Evolutionary conservation across 805 yeast species (phyloP), one percentile per base, ranked within the genome.

Genomic region (Sugiyamaella mastotermitis): DNA sequence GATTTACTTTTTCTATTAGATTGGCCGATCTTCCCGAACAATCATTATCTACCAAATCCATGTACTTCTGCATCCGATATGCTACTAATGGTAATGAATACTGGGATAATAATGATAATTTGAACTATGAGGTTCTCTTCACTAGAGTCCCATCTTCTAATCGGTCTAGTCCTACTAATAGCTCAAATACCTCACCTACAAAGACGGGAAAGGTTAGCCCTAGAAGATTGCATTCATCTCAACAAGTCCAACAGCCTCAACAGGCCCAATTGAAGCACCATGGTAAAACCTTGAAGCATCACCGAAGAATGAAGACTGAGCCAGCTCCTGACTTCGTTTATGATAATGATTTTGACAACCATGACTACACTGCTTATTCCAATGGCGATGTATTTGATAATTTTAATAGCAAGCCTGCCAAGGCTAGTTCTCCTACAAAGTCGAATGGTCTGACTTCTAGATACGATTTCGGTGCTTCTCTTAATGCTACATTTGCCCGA

Each of bases 81-180:
- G 51, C 55, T 33, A 60, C 75, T 14, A 57, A 61, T 30, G 69
- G 69, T 11, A 50, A 53, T 31, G 87, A 78, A 47, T 71, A 56
- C 52, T 85, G 95, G 95, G 95, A 85, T 57, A 85, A 83, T 62
- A 86, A 85, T 60, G 45, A 60, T 26, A 53, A 55, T 36, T 56
- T 60, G 31, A 85, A 85, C 60, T 85, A 81, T 58, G 68, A 64
- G 30, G 59, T 85, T 13, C 57, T 57, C 26, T 68, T 75, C 42
- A 61, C 57, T 24, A 44, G 53, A 11, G 55, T 47, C 20, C 24
- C 43, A 6, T 3, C 21, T n/a, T 13, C 17, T 17, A 17, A 20
- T 15, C 21, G 4, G 4, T 14, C 26, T 8, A 19, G 27, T 19
- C 25, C 35, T 17, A 16, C 9, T 16, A 27, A n/a, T n/a, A 23